Evolutionary conservation across 176 grass and related monocot species (phyloP).

Genomic region (Lolium perenne): DNA sequence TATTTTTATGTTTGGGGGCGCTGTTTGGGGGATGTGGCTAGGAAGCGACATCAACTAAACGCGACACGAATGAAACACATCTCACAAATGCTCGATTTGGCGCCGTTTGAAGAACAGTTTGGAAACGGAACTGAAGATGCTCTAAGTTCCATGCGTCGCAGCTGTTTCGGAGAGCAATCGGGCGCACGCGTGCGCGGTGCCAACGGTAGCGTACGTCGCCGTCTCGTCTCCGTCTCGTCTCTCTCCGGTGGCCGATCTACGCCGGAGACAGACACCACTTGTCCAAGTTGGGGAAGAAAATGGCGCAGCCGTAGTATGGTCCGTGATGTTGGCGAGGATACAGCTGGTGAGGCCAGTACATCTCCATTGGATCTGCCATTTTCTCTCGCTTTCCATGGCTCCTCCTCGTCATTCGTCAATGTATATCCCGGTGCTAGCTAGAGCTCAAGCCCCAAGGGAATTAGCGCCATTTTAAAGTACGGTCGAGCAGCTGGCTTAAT

Average conservation of each 20-base stretch:
- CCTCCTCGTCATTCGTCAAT: not conserved
- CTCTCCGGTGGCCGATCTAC: not conserved
- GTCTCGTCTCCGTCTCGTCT: not conserved
- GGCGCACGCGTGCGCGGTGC: not conserved
- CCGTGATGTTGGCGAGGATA: conserved; percentile 17
- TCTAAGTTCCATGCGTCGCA: not conserved
- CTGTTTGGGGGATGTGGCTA: too few relatives aligned
- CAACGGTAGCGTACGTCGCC: not conserved
- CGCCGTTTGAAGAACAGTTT: too few relatives aligned
- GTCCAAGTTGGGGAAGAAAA: not conserved
- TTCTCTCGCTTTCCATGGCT: not conserved
- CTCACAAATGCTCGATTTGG: too few relatives aligned
- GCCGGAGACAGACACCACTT: not conserved
- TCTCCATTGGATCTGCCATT: conserved; percentile 24
- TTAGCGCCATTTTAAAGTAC: conserved; percentile 41
- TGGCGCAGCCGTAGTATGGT: not conserved
- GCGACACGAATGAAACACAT: too few relatives aligned
- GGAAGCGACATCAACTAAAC: too few relatives aligned
- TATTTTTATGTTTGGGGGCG: too few relatives aligned
- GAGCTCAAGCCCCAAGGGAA: not conserved
- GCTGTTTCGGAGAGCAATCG: not conserved
- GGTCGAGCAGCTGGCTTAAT: not conserved
- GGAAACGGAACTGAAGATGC: too few relatives aligned
- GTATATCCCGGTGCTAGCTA: conserved; percentile 7
- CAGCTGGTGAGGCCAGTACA: conserved; percentile 35